Percentiles rank a stretch among this genome's conserved stretches.
Conservation (phyloP, 352 stramenopile genomes). For the Pythium vanterpoolii region DNA sequence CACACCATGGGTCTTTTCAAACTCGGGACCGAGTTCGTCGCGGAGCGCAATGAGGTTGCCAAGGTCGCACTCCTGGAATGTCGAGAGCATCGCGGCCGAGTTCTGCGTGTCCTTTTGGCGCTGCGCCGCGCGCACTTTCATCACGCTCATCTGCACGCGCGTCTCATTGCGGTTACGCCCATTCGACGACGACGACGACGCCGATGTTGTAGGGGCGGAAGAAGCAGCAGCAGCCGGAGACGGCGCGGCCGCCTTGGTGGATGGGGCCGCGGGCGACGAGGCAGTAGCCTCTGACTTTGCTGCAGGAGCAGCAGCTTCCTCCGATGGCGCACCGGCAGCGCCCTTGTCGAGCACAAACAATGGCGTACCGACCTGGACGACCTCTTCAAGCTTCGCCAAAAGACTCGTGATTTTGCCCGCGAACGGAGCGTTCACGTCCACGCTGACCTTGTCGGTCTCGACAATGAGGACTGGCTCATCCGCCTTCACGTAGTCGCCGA, state of each 20-base stretch:
- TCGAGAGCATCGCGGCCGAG: conserved; percentile 97
- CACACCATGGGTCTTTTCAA: conserved; percentile 96
- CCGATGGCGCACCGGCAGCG: conserved; percentile 27
- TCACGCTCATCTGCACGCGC: conserved; percentile 93
- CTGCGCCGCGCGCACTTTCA: conserved; percentile 94
- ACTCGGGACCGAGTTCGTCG: conserved; percentile 90
- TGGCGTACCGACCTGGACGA: conserved; percentile 92
- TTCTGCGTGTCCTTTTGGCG: conserved; percentile 98
- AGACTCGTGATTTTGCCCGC: conserved; percentile 91
- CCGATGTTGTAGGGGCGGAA: conserved; percentile 11
- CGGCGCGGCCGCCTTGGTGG: conserved; percentile 23
- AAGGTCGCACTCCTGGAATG: conserved; percentile 99
- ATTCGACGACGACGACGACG: conserved; percentile 8
- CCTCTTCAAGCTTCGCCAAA: conserved; percentile 93
- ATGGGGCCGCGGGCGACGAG: conserved; percentile 14
- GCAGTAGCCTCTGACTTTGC: conserved; percentile 21
- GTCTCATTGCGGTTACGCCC: conserved; percentile 69
- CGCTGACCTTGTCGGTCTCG: conserved; percentile 98
- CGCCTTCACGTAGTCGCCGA: conserved; percentile 93
- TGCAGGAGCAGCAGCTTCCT: conserved; percentile 19
- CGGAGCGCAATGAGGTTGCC: conserved; percentile 93
- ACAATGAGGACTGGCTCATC: conserved; percentile 97
- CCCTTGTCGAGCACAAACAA: conserved; percentile 92
- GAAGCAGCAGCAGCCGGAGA: conserved; percentile 28
- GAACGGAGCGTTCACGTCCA: conserved; percentile 90